A percentile compares a stretch with the other conserved stretches of the same genome.
phyloP scores from a whole-genome alignment of 768 basidiomycete species.

The Tulasnella sp. region DNA sequence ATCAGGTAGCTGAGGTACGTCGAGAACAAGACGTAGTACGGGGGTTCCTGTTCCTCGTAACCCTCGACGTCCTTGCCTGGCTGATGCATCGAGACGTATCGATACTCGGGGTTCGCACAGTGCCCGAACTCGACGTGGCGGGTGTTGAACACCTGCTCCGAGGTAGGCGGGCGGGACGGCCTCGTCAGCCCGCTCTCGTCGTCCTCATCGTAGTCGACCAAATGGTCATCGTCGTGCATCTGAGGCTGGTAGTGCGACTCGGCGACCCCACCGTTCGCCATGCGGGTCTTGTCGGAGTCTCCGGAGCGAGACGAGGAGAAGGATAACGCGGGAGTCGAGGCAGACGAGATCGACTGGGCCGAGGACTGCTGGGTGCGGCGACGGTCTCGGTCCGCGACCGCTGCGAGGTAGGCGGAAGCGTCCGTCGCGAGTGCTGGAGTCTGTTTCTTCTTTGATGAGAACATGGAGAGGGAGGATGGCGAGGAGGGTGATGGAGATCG shows the following conservation, averaged over 20 bases:
- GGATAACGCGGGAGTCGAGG: constrained; percentile 41
- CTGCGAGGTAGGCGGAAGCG: constrained; percentile 49
- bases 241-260: neutral
- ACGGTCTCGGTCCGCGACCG: constrained; percentile 47
- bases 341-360: constrained; percentile 43
- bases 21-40: constrained; percentile 82
- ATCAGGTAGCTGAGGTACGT: constrained; percentile 85
- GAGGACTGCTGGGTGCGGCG: constrained; percentile 29
- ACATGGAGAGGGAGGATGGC: constrained; percentile 34
- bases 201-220: constrained; percentile 7
- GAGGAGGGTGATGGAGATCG: constrained; percentile 35
- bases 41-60: constrained; percentile 67
- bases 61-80: constrained; percentile 32
- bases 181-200: constrained; percentile 42
- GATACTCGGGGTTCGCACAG: constrained; percentile 63
- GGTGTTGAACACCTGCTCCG: constrained; percentile 64
- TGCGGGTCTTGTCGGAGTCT: constrained; percentile 24
- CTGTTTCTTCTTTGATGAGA: constrained; percentile 42
- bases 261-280: too few relatives aligned
- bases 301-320: constrained; percentile 56
- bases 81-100: constrained; percentile 55
- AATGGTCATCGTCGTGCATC: neutral
- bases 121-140: constrained; percentile 90
- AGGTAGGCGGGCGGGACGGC: constrained; percentile 61
- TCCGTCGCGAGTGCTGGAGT: constrained; percentile 20